These are phyloP conservation scores for Xylaria polymorpha DNA, from an alignment of 2,329 filamentous ascomycete genomes.

Conservation along the genomic window DNA sequence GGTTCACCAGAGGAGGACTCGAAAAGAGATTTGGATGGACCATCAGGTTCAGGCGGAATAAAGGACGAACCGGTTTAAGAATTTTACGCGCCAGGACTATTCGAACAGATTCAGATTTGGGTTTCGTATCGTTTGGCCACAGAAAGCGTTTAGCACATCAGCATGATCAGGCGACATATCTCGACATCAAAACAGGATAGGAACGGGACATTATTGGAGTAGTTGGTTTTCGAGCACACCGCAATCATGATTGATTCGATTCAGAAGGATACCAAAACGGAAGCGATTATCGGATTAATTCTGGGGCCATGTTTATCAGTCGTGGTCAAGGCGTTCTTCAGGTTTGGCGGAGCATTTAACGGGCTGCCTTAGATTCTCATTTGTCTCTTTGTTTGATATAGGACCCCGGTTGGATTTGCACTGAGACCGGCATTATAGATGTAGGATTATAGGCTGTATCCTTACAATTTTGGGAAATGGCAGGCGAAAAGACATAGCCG, in stretches of 20 bases:
- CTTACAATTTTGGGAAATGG: conserved; percentile 1
- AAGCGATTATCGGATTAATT: conserved; percentile 33
- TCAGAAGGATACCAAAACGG: conserved; percentile 38
- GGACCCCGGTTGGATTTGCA: conserved; percentile 11
- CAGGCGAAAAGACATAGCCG: conserved; percentile 4
- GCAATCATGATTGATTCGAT: conserved; percentile 32
- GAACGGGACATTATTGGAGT: conserved; percentile 33
- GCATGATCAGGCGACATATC: conserved; percentile 29
- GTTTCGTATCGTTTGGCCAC: conserved; percentile 4
- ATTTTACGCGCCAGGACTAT: neutral
- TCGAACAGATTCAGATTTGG: neutral
- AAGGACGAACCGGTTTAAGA: conserved; percentile 40
- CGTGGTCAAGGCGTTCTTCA: conserved; percentile 32
- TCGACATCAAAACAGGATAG: conserved; percentile 29
- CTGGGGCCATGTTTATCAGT: conserved; percentile 23
- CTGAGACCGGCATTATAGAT: conserved; percentile 29
- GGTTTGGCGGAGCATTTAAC: conserved; percentile 34
- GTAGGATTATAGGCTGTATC: conserved; percentile 26
- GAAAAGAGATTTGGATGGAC: conserved; percentile 40
- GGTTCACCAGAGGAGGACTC: conserved; percentile 42
- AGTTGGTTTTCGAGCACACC: conserved; percentile 23
- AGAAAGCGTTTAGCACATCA: conserved; percentile 20
- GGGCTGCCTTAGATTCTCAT: conserved; percentile 32
- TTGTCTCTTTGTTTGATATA: conserved; percentile 27
- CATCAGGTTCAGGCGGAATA: conserved; percentile 28